Evolutionary conservation across 1,284 basidiomycete species (phyloP), one percentile per base, ranked within the genome.

Genomic region (Volvariella volvacea): DNA sequence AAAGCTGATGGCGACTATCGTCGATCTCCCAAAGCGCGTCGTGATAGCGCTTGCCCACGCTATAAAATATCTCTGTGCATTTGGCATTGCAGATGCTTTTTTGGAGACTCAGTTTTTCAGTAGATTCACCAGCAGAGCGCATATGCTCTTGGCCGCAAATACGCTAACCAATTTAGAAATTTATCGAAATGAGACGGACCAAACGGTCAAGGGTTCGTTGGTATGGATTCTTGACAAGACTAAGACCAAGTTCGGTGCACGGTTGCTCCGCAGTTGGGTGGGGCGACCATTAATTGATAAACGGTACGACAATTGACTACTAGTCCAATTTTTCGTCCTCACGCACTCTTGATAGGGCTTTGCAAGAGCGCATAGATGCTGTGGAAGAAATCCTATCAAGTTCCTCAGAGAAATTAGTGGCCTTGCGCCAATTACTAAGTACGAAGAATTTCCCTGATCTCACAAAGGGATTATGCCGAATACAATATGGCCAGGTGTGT

Each of bases 151-250:
- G 39, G 90, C 87, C 46, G 83, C 83, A 32, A 94, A 92, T 57
- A 96, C 95, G 0, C 66, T 98, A 12, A 73, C 75, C 21, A 97
- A 98, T 57, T 68, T 98, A 66, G 92, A 96, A 61, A 81, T 96
- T n/a, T 93, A 90, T 59, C 76, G 80, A 22, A 96, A 96, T 54
- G 84, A 91, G 54, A 92, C 91, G 0, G 85, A 94, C 58, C 78
- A 78, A 42, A 78, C 76, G 6, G 69, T 74, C 17, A 75, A 70
- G 42, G 95, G 94, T 1, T 90, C 89, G 32, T 64, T 99, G 37
- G 70, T 97, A 48, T 90, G 84, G 81, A 73, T 95, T 2, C 67
- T 99, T 40, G 88, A 98, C 66, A 79, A 80, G 52, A 92, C 91
- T 30, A 79, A 80, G 51, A 97, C 95, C 0, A 80, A 78, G 47